Percentiles rank a stretch among this genome's conserved stretches.
Conservation (phyloP, 495 filamentous ascomycete genomes). For the Neurospora sublineolata region DNA sequence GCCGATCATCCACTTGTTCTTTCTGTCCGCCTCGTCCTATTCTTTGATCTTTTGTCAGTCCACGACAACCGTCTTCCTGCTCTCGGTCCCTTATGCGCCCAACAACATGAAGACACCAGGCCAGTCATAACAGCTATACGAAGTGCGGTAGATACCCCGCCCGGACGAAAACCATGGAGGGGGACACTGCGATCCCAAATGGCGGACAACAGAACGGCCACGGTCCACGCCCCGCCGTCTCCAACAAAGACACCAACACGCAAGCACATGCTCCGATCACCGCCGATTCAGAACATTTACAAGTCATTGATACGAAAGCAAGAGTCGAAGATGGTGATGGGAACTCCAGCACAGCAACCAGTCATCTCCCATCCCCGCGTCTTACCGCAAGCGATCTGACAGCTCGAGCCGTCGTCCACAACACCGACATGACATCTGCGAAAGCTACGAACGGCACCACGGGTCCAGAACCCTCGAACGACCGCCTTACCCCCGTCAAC, state of each 20-base stretch:
- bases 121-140: not conserved
- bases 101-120: not conserved
- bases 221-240: not conserved
- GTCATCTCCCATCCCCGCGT: conserved; percentile 9
- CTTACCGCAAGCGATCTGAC: conserved; percentile 2
- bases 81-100: not conserved
- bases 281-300: not conserved
- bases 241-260: not conserved
- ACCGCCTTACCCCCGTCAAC: conserved; percentile 22
- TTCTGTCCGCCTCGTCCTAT: not conserved
- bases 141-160: not conserved
- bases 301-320: not conserved
- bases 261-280: not conserved
- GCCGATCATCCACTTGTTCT: not conserved
- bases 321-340: not conserved
- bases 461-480: conserved; percentile 20
- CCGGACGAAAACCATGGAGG: not conserved
- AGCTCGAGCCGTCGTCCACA: not conserved
- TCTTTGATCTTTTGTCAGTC: not conserved
- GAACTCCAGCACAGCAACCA: not conserved
- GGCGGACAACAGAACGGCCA: not conserved
- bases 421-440: conserved; percentile 1
- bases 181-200: not conserved
- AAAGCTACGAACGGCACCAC: conserved; percentile 16
- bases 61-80: not conserved